A percentile compares a stretch with the other conserved stretches of the same genome.
phyloP scores from a whole-genome alignment of 495 filamentous ascomycete genomes.

The Thermochaetoides thermophila region DNA sequence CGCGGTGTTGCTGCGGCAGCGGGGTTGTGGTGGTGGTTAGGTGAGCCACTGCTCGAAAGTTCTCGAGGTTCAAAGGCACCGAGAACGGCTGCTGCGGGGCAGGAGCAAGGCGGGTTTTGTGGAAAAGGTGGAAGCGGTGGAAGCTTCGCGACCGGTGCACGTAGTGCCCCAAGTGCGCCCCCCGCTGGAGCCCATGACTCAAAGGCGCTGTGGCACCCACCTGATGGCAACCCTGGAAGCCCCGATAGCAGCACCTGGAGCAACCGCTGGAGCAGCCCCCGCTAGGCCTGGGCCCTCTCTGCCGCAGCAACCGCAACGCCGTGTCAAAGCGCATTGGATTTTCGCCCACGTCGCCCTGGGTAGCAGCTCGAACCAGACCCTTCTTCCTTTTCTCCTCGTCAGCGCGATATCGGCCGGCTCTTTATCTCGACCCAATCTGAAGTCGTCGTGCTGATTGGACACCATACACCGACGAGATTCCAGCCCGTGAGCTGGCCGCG shows the following conservation, averaged over 20 bases:
- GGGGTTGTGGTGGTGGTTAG: constrained; percentile 4
- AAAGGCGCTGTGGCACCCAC: no score
- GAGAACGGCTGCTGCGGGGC: no score
- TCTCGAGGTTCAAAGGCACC: constrained; percentile 17
- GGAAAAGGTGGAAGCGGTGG: no score
- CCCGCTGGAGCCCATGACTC: no score
- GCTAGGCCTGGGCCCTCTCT: no score
- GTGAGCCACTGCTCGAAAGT: constrained; percentile 20
- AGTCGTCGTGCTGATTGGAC: no score
- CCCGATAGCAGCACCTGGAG: constrained; percentile 12
- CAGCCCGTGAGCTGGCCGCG: constrained; percentile 3
- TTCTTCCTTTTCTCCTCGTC: constrained; percentile 1
- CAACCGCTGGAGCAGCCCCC: no score
- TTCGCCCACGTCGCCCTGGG: no score
- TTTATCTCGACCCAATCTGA: constrained; percentile 7
- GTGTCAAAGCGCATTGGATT: constrained; percentile 13
- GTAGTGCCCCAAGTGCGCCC: no score
- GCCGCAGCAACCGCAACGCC: constrained; percentile 11
- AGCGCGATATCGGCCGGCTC: constrained; percentile 13
- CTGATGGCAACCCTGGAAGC: no score
- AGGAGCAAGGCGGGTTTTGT: constrained; percentile 19
- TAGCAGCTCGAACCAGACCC: constrained; percentile 4
- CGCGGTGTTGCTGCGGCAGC: constrained; percentile 5
- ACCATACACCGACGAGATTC: no score
- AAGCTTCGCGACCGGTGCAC: constrained; percentile 24